Conservation (phyloP, 2,329 filamentous ascomycete genomes). For the Epichloe gansuensis region DNA sequence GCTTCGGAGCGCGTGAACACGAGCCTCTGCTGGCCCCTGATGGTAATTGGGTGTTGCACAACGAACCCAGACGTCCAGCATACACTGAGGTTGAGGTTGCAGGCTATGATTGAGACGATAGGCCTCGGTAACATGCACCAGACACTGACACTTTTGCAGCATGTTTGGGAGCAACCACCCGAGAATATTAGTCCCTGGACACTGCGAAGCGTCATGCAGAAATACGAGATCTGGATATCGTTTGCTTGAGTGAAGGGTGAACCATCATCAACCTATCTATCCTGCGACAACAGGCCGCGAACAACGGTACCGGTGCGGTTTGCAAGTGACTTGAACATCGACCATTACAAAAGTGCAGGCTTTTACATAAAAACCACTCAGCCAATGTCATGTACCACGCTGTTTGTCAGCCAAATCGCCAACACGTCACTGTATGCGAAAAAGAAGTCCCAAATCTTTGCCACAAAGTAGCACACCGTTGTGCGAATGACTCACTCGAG, state of each 20-base stretch:
- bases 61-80: conserved; percentile 22
- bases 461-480: conserved; percentile 16
- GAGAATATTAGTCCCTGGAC: conserved; percentile 28
- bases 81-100: conserved; percentile 21
- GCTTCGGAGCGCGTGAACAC: conserved; percentile 25
- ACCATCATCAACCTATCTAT: no score
- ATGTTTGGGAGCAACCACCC: conserved; percentile 26
- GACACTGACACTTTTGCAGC: conserved; percentile 28
- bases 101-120: conserved; percentile 23
- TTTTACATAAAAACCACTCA: no score
- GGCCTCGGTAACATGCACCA: conserved; percentile 34
- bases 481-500: conserved; percentile 15
- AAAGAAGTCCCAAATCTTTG: conserved; percentile 16
- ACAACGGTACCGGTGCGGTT: background rate
- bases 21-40: conserved; percentile 27
- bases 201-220: conserved; percentile 31
- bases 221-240: conserved; percentile 35
- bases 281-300: no score
- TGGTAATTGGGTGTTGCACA: conserved; percentile 26
- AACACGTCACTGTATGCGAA: background rate
- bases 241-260: conserved; percentile 24
- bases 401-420: no score
- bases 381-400: background rate
- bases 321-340: background rate
- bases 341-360: background rate